Conservation (phyloP, 148 eudicot species). For the Vaccinium darrowii region DNA sequence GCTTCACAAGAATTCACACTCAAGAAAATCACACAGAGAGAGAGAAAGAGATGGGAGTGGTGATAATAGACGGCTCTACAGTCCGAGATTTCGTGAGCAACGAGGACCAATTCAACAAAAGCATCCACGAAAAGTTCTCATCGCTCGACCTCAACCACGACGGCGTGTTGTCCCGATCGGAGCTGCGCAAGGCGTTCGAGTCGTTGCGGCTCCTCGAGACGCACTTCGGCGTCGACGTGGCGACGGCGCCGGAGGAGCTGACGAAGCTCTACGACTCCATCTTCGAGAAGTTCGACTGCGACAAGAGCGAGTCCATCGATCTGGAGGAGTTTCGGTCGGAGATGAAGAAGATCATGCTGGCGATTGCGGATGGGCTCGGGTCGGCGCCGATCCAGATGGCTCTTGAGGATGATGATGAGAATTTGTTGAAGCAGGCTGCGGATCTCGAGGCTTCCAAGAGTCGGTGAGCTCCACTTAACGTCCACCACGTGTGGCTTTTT, state of each 20-base stretch:
- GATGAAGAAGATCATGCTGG: slow-evolving; percentile 26
- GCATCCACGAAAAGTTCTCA: slow-evolving; percentile 29
- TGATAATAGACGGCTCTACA: slow-evolving; percentile 26
- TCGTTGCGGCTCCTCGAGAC: slow-evolving; percentile 18
- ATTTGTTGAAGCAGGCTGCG: slow-evolving; percentile 15
- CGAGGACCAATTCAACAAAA: slow-evolving; percentile 33
- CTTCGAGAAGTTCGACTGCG: slow-evolving; percentile 17
- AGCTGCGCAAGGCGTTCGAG: slow-evolving; percentile 25
- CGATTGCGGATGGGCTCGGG: slow-evolving; percentile 20
- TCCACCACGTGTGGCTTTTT: neutral
- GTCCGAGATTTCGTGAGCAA: slow-evolving; percentile 29
- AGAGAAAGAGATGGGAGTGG: slow-evolving; percentile 19
- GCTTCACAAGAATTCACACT: neutral
- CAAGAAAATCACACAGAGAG: neutral
- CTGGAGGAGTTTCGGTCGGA: slow-evolving; percentile 17
- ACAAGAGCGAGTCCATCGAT: slow-evolving; percentile 13
- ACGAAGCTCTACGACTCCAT: slow-evolving; percentile 15
- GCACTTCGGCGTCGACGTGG: slow-evolving; percentile 24
- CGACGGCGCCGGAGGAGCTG: slow-evolving; percentile 19
- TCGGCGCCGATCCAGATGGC: slow-evolving; percentile 25
- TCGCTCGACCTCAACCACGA: slow-evolving; percentile 43
- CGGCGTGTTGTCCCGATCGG: slow-evolving; percentile 30
- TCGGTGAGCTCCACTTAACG: neutral
- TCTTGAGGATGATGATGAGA: slow-evolving; percentile 18
- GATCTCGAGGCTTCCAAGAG: slow-evolving; percentile 20